These are phyloP conservation scores for Magnaporthales sp. DNA, from an alignment of 2,329 filamentous ascomycete species.

Conservation along the genomic window DNA sequence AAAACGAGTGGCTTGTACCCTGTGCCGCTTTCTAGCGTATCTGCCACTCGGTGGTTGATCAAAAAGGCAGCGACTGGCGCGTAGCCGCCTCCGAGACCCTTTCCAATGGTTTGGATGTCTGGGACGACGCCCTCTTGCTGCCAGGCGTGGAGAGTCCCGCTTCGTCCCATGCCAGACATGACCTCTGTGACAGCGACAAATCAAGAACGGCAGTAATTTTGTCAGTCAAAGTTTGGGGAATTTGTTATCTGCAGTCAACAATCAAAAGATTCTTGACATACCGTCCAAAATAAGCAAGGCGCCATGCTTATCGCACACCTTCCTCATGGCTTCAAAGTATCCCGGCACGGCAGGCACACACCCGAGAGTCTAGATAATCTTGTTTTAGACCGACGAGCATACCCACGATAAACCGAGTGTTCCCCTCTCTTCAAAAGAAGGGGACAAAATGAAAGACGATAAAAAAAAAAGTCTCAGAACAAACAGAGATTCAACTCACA, in stretches of 20 bases:
- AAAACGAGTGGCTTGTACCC: constrained; percentile 13
- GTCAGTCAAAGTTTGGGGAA: not conserved
- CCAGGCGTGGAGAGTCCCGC: constrained; percentile 54
- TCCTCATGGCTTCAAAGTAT: constrained; percentile 44
- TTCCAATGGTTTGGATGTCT: constrained; percentile 56
- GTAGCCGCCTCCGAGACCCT: constrained; percentile 54
- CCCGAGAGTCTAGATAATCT: constrained; percentile 32
- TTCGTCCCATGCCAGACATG: constrained; percentile 61
- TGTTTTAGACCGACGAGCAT: not conserved
- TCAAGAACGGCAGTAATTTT: not conserved
- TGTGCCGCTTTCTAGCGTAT: constrained; percentile 31
- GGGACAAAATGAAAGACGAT: not conserved
- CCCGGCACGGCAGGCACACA: constrained; percentile 40
- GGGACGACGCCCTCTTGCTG: constrained; percentile 49
- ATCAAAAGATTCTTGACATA: not conserved
- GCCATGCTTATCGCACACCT: constrained; percentile 45
- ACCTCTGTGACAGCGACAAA: constrained; percentile 28
- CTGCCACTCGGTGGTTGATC: constrained; percentile 37
- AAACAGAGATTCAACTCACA: not conserved
- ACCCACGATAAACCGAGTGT: not conserved
- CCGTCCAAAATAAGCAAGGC: constrained; percentile 44
- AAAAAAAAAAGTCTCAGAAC: not conserved
- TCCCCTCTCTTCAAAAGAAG: not conserved
- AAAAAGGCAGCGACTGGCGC: constrained; percentile 52
- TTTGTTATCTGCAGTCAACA: too few species aligned